Base-by-base conservation (phyloP, 2,329 filamentous ascomycete species). In the Apiospora saccharicola region DNA sequence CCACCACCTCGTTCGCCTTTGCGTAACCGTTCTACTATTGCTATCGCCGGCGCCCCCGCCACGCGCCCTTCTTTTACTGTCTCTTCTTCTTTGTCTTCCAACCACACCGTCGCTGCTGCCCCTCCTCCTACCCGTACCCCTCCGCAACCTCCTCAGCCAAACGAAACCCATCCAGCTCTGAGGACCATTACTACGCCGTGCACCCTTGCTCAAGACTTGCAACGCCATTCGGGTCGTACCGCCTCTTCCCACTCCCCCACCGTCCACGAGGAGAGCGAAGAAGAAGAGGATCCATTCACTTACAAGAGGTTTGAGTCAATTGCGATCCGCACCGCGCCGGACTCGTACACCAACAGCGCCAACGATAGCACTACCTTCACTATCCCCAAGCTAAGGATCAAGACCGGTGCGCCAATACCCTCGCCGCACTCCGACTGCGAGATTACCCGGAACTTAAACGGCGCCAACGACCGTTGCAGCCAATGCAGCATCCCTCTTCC, bases 151-250 rank as follows among this genome's bases (percentile, higher is more conserved):
- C 76, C 78, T 67, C 78, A 79, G 19, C 86, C 86, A 14, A 80
- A 81, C 1, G 87, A 89, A 78, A 83, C 88, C 78, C 88, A 90
- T 75, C 88, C 88, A 26, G 85, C 87, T 22, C 83, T 90, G 71
- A 84, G 88, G 72, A 79, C 77, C 51, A 81, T 82, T 57, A 76
- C 77, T 61, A 75, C 74, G 30, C 76, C 78, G 44, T 78, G 79
- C 16, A 77, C 80, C 34, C 75, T 75, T 61, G 75, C 79, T 19
- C 83, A 86, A 73, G 82, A 83, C 73, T 83, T 83, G 79, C 90
- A 88, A 79, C 84, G 89, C 73, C 88, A 90, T 76, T 90, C 88
- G 34, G 87, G 85, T 10, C 84, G 88, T 70, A 85, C 86, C 69
- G 81, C 83, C 78, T 77, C 79, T 22, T 69, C 64, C 22, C 76